phyloP scores from a whole-genome alignment of 2,329 filamentous ascomycete species.

The Monilinia fructicola region DNA sequence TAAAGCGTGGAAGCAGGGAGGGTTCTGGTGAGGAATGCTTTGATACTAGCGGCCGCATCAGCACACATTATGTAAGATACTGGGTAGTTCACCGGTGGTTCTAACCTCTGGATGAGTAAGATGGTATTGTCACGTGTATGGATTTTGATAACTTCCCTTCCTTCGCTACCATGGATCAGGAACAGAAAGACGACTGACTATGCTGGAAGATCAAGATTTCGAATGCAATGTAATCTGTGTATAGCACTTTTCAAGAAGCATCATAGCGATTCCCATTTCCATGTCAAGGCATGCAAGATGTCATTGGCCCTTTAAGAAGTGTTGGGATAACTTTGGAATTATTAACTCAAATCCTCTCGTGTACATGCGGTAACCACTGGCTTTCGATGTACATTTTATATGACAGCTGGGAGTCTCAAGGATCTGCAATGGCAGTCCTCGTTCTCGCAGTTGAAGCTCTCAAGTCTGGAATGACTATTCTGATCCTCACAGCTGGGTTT shows the following conservation, averaged over 20 bases:
- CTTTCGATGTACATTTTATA: background rate
- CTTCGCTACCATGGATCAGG: no score
- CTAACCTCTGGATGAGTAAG: background rate
- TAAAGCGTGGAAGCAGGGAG: no score
- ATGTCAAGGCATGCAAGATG: background rate
- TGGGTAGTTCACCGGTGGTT: no score
- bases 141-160: no score
- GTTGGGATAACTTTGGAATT: no score
- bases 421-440: no score
- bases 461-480: background rate
- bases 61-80: no score
- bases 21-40: background rate
- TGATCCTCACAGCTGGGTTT: background rate
- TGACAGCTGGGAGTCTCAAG: no score
- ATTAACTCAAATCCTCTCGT: background rate
- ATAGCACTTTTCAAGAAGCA: background rate
- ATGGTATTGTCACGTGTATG: background rate
- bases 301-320: no score
- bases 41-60: slow-evolving; percentile 11
- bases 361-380: background rate
- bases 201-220: no score
- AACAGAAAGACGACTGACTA: no score
- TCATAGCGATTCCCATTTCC: background rate
- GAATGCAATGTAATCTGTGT: background rate
- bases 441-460: no score